Base-by-base conservation (phyloP, 495 filamentous ascomycete genomes). In the Talaromyces adpressus region DNA sequence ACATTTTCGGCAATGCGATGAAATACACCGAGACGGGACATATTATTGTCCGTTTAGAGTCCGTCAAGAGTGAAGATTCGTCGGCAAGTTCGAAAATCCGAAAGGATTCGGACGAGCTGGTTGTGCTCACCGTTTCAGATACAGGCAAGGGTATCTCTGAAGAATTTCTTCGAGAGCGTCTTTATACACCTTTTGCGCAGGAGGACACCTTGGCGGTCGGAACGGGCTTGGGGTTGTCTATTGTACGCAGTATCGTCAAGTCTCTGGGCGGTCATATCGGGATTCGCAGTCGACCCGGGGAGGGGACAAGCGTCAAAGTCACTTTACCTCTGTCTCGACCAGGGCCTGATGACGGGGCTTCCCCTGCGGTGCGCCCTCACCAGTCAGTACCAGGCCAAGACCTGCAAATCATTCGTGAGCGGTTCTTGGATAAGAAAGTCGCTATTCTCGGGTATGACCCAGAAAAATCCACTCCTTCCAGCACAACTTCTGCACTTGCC, bases 1-100 rank as follows among this genome's bases (percentile, higher is more conserved):
- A 95, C 66, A 65, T 93, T 1, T 87, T 91, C 61, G 89, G 91
- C 18, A 95, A 95, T 71, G 85, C 91, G 0, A 81, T 93, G 67
- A 95, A 95, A 66, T 93, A 91, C 66, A 92, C 87, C 6, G 79
- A 79, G 7, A 72, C 77, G 1, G 91, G 91, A 5, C 85, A 78
- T 59, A 88, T 95, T 32, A 80, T 81, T 5, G 72, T 93, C 14
- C 81, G 73, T 0, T 71, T 92, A 16, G 80, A 79, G 49, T 78
- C 83, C 20, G 69, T 59, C 57, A 72, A 47, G 47, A 16, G 27
- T 14, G 27, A 68, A 16, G 58, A 41, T 5, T 60, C 45, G 25
- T 62, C 60, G 3, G 27, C 27, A 8, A 32, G 52, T 9, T 14
- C 45, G 14, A 62, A 56, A 39, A 68, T 59, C 1, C 68, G 73